A percentile compares a stretch with the other conserved stretches of the same genome.
Evolutionary conservation across 768 basidiomycete species (phyloP).

Genomic region (Mycena maculata): DNA sequence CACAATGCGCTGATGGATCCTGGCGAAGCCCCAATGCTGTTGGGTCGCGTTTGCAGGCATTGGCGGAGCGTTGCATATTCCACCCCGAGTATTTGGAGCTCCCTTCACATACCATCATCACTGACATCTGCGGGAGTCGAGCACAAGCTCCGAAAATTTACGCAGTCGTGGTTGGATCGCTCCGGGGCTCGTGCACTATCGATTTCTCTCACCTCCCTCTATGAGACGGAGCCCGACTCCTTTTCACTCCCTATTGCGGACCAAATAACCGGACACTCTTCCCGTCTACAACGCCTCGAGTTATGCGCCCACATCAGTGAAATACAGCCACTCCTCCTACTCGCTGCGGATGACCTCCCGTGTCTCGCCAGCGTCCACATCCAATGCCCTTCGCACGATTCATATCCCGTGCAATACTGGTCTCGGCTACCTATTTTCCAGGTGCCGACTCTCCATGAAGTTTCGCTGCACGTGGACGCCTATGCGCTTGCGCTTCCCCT

Average conservation of each 20-base stretch:
- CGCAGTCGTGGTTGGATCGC: not conserved
- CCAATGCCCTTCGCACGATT: not conserved
- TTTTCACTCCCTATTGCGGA: not conserved
- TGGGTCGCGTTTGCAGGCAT: constrained; percentile 3
- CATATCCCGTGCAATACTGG: not conserved
- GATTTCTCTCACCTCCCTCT: not conserved
- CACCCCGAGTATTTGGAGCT: constrained; percentile 13
- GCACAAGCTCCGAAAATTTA: not conserved
- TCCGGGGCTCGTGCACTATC: not conserved
- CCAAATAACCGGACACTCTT: not conserved
- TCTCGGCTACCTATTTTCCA: not conserved
- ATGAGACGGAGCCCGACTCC: too few species aligned
- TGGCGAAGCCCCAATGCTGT: not conserved
- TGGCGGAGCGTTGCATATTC: constrained; percentile 15
- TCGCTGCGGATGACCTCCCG: constrained; percentile 1
- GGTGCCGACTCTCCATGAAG: not conserved
- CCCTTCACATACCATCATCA: constrained; percentile 8
- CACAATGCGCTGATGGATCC: constrained; percentile 11
- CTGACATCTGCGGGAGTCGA: not conserved
- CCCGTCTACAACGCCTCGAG: not conserved
- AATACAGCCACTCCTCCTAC: not conserved
- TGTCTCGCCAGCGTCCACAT: not conserved
- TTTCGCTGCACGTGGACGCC: not conserved
- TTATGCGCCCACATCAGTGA: not conserved
- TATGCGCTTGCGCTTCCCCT: not conserved